Base-by-base conservation (phyloP, 2,329 filamentous ascomycete species). In the Aspergillus proliferans region DNA sequence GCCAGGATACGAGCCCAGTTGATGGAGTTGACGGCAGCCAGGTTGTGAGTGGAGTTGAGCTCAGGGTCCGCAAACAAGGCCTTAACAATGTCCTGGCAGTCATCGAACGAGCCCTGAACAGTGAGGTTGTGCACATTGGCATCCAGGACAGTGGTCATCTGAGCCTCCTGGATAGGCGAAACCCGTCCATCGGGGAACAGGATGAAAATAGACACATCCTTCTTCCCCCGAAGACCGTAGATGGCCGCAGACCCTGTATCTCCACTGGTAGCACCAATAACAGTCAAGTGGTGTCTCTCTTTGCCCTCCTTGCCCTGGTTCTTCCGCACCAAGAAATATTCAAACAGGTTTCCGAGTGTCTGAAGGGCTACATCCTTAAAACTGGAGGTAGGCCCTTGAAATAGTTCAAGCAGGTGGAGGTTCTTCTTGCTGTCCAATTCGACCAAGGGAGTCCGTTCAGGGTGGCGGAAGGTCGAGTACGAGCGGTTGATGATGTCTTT, bases 1-100 rank as follows among this genome's bases (percentile, higher is more conserved):
- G 93, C 92, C 34, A 98, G 80, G 59, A 98, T 97, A 59, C 93
- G 81, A 2, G 91, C 87, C 81, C 86, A 96, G 75, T 97, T 97
- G 74, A 97, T 97, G 42, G 87, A 93, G 76, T 97, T 97, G 58
- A 97, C 89, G 40, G 93, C 92, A 38, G 87, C 92, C 40, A 97
- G 85, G 58, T 88, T 89, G 64, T 92, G 82, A 2, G 81, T 83
- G 58, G 80, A 75, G 76, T 97, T 97, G 67, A 88, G 86, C 48
- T 90, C 84, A 2, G 85, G 77, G 61, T 98, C 92, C 54, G 83
- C 85, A 66, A 97, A 96, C 45, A 98, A 80, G 1, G 87, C 85
- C 74, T 98, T 97, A 67, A 98, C 86, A 49, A 93, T 94, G 70
- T 95, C 90, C 76, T 96, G 92, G 72, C 93, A 97, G 67, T 97